Conservation (phyloP, 148 eudicot genomes). For the Heliosperma pusillum region DNA sequence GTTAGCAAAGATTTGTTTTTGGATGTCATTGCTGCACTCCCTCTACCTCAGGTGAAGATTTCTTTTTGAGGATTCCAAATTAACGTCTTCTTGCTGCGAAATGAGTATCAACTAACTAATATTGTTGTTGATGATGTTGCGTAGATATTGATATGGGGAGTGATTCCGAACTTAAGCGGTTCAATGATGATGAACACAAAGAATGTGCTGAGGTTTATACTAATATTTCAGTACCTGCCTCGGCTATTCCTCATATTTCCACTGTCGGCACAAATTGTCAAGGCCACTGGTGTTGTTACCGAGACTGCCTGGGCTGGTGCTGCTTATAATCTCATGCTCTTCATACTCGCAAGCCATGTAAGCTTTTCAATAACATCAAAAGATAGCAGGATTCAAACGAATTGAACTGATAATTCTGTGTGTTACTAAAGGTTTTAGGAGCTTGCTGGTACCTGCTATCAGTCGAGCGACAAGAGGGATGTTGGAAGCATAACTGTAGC, state of each 20-base stretch:
- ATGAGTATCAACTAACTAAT: too few species aligned
- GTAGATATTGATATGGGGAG: constrained; percentile 66
- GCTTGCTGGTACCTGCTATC: constrained; percentile 84
- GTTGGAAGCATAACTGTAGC: constrained; percentile 59
- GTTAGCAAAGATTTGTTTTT: constrained; percentile 46
- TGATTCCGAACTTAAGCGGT: constrained; percentile 58
- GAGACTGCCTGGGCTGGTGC: constrained; percentile 87
- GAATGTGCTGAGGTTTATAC: constrained; percentile 50
- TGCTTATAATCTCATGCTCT: constrained; percentile 70
- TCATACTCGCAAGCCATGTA: constrained; percentile 69
- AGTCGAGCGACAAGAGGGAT: constrained; percentile 66
- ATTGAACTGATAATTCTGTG: too few species aligned
- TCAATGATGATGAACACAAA: constrained; percentile 64
- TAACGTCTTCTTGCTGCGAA: too few species aligned
- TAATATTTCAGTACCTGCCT: constrained; percentile 61
- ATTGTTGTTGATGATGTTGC: too few species aligned
- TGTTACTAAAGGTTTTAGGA: constrained; percentile 53
- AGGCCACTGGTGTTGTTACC: constrained; percentile 68
- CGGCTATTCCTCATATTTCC: constrained; percentile 58
- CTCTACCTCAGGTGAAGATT: constrained; percentile 93
- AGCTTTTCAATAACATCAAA: constrained; percentile 22
- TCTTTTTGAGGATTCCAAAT: too few species aligned
- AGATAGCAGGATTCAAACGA: too few species aligned
- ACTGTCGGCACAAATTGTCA: constrained; percentile 50
- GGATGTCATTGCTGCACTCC: constrained; percentile 70